Conservation (phyloP, 768 basidiomycete species). For the Infundibulicybe gibba region DNA sequence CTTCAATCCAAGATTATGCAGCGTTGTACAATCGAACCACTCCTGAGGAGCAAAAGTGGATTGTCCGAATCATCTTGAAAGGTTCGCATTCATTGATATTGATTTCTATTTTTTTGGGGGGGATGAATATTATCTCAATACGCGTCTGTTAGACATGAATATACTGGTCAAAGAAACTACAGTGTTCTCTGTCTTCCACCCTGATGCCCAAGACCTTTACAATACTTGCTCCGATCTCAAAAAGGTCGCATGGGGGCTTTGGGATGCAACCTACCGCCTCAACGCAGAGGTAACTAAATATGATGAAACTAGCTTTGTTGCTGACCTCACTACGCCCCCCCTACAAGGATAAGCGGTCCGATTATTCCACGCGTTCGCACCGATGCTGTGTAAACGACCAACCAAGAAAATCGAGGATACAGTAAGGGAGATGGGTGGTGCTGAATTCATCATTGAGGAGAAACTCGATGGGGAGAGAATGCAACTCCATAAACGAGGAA, state of each 20-base stretch:
- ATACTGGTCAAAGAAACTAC: conserved; percentile 95
- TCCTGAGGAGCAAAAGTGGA: conserved; percentile 90
- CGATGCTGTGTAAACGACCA: conserved; percentile 93
- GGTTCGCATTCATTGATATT: conserved; percentile 39
- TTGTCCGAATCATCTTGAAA: conserved; percentile 94
- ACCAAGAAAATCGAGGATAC: conserved; percentile 78
- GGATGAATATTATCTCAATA: too few relatives aligned
- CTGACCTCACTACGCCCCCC: not conserved
- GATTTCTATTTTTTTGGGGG: too few relatives aligned
- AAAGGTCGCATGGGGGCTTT: conserved; percentile 87
- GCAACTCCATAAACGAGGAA: conserved; percentile 90
- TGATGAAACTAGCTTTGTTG: not conserved
- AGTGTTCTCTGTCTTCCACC: conserved; percentile 87
- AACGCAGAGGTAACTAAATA: conserved; percentile 47
- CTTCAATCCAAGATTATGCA: conserved; percentile 73
- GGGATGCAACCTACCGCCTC: conserved; percentile 67
- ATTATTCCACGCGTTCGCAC: conserved; percentile 84
- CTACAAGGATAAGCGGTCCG: conserved; percentile 73
- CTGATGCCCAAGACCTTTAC: conserved; percentile 90
- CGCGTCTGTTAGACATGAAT: conserved; percentile 61
- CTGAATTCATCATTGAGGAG: conserved; percentile 89
- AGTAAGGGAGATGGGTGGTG: conserved; percentile 77
- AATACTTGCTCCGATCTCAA: conserved; percentile 97
- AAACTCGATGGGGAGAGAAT: conserved; percentile 97
- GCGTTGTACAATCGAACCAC: conserved; percentile 77